Percentiles rank a stretch among this genome's conserved stretches.
Evolutionary conservation across 306 rosid genomes (phyloP).

Genomic region (Prunus mume): DNA sequence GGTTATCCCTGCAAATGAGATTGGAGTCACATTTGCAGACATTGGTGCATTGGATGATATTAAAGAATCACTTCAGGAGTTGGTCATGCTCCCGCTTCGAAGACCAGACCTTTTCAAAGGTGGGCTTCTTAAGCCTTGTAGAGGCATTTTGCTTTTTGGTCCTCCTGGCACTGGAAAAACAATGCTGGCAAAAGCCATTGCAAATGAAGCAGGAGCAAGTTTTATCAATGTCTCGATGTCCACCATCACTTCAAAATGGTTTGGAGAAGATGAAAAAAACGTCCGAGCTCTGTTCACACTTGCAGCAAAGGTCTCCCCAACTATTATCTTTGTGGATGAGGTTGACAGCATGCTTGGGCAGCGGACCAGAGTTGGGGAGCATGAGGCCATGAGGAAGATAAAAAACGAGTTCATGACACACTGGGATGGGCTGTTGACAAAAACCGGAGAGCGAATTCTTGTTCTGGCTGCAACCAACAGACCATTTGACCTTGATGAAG

Average conservation of each 20-base stretch:
- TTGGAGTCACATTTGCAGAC: constrained; percentile 79
- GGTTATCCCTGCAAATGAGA: constrained; percentile 76
- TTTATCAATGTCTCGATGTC: constrained; percentile 83
- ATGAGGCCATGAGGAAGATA: constrained; percentile 71
- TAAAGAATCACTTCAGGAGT: constrained; percentile 78
- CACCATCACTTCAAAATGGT: constrained; percentile 71
- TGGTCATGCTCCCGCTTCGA: constrained; percentile 82
- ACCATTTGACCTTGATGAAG: constrained; percentile 91
- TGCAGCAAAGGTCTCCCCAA: constrained; percentile 80
- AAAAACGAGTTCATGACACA: constrained; percentile 83
- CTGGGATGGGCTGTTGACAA: constrained; percentile 79
- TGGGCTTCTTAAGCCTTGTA: constrained; percentile 75
- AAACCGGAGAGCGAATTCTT: constrained; percentile 50
- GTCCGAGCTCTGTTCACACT: constrained; percentile 74
- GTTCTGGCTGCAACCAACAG: constrained; percentile 90
- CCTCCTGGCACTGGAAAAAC: constrained; percentile 91
- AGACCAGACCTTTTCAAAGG: constrained; percentile 79
- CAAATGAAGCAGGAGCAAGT: constrained; percentile 82
- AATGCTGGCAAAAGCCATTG: constrained; percentile 86
- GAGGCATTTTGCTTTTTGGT: constrained; percentile 78
- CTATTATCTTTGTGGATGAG: constrained; percentile 76
- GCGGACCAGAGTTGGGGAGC: constrained; percentile 74
- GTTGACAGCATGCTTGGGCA: constrained; percentile 91
- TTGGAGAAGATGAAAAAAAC: constrained; percentile 76
- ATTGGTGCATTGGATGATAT: constrained; percentile 72